A percentile compares a stretch with the other conserved stretches of the same genome.
phyloP scores from a whole-genome alignment of 768 basidiomycete species.

The Porpolomopsis calyptriformis region DNA sequence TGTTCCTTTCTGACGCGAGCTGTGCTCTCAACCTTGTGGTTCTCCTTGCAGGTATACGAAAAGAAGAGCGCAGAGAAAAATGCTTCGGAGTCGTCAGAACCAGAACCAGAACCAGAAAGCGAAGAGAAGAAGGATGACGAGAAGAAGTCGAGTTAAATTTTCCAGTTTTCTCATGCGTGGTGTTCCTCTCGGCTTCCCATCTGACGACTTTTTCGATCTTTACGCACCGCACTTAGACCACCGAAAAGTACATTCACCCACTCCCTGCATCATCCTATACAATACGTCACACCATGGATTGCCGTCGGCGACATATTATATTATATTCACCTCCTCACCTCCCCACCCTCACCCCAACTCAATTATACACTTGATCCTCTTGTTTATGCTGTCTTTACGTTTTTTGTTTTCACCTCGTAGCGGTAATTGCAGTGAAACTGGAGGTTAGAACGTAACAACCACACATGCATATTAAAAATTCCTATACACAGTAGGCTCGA shows the following conservation, averaged over 20 bases:
- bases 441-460: no score
- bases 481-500: no score
- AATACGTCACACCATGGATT: no score
- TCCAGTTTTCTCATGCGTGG: constrained; percentile 9
- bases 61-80: constrained; percentile 70
- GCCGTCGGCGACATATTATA: no score
- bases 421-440: no score
- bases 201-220: neutral
- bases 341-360: no score
- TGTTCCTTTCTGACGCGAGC: neutral
- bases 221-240: neutral
- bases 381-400: no score
- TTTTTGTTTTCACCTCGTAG: no score
- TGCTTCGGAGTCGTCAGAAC: constrained; percentile 31
- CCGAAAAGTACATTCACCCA: constrained; percentile 2
- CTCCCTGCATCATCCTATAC: no score
- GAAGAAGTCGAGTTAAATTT: constrained; percentile 8
- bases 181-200: neutral
- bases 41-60: constrained; percentile 55
- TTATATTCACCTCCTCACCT: no score
- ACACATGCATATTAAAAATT: no score
- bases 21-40: neutral
- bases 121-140: constrained; percentile 72
- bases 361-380: no score
- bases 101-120: constrained; percentile 35